Evolutionary conservation across 495 filamentous ascomycete genomes (phyloP).

Genomic region (Hypoxylon intermedium): DNA sequence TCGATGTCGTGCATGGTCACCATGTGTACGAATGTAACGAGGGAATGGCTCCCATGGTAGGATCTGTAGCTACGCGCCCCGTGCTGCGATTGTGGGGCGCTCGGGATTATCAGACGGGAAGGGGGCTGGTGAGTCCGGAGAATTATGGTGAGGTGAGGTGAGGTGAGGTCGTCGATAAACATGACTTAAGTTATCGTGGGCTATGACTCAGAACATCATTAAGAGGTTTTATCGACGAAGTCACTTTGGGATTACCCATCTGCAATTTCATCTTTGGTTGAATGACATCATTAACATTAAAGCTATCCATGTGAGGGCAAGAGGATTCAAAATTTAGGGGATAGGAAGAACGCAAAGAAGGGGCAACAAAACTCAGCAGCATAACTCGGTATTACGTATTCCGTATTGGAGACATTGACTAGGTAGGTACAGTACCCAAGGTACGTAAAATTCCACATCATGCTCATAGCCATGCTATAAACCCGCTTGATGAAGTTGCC

Average conservation of each 20-base stretch:
- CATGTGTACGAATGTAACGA: neutral
- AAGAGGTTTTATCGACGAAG: too few species aligned
- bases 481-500: neutral
- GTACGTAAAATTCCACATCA: conserved; percentile 3
- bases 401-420: neutral
- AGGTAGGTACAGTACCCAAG: neutral
- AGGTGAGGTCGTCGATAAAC: neutral
- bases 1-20: conserved; percentile 29
- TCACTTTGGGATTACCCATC: too few species aligned
- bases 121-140: neutral
- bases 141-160: neutral
- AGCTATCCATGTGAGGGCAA: too few species aligned
- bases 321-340: too few species aligned
- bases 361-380: too few species aligned
- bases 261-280: neutral
- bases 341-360: too few species aligned
- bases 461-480: neutral
- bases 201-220: too few species aligned
- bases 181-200: too few species aligned
- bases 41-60: neutral
- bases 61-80: neutral
- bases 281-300: neutral
- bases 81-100: conserved; percentile 18
- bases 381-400: too few species aligned
- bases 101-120: conserved; percentile 3